Evolutionary conservation across 2,329 filamentous ascomycete species (phyloP).

Genomic region (Aspergillus viridinutans): DNA sequence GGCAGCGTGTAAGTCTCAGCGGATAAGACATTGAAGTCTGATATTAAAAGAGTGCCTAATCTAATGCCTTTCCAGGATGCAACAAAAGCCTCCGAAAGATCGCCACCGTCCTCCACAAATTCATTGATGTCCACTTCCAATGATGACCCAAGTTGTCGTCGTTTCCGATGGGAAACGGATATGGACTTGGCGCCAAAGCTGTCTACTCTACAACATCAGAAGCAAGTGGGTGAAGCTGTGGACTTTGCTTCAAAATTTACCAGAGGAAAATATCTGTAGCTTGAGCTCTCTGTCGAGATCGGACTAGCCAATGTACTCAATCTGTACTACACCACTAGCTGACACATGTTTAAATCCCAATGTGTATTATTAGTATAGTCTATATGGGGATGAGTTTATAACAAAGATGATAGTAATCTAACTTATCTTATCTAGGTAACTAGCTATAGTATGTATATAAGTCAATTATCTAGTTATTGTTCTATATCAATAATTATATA

Average conservation of each 20-base stretch:
- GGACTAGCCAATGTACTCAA: no score
- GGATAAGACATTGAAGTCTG: background rate
- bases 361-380: no score
- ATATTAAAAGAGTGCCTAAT: background rate
- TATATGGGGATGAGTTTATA: no score
- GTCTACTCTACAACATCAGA: constrained; percentile 66
- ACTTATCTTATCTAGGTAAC: no score
- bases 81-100: background rate
- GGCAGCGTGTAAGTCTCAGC: constrained; percentile 52
- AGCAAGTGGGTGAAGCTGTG: constrained; percentile 73
- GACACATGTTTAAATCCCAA: no score
- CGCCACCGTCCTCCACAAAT: background rate
- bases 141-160: constrained; percentile 84
- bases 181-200: constrained; percentile 74
- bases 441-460: no score
- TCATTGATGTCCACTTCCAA: constrained; percentile 2
- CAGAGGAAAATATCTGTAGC: constrained; percentile 59
- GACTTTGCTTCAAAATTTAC: constrained; percentile 80
- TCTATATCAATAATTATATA: no score
- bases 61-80: background rate
- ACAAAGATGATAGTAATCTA: no score
- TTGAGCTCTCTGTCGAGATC: background rate
- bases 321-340: no score
- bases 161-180: constrained; percentile 90
- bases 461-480: no score